phyloP scores from a whole-genome alignment of 2,329 filamentous ascomycete species.

The Plectosphaerella plurivora region DNA sequence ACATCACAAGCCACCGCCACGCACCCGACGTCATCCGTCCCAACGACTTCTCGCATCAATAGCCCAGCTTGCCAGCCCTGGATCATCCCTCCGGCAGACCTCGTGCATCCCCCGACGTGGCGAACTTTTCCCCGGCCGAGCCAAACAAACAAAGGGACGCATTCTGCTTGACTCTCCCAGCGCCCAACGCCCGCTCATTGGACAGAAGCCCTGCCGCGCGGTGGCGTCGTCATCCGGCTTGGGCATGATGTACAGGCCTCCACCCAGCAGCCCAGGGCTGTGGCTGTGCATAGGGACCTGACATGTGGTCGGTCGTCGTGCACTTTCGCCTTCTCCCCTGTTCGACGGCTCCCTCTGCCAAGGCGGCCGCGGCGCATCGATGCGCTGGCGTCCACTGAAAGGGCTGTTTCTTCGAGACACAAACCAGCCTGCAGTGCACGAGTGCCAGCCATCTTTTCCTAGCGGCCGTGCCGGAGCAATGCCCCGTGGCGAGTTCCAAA shows the following conservation, averaged over 20 bases:
- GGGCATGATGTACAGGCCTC: background rate
- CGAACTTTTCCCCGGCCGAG: background rate
- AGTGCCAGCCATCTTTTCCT: too few species aligned
- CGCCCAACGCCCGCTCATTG: background rate
- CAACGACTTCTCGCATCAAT: background rate
- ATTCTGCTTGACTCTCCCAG: too few species aligned
- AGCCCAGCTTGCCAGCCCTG: background rate
- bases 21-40: constrained; percentile 11
- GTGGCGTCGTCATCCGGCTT: background rate
- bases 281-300: background rate
- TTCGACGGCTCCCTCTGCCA: background rate
- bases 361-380: background rate
- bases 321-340: background rate
- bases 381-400: too few species aligned
- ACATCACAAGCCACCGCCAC: background rate
- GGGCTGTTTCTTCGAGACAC: too few species aligned
- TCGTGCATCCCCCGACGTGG: background rate
- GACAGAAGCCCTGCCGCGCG: background rate
- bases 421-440: background rate
- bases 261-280: background rate
- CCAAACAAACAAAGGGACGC: too few species aligned
- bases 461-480: background rate
- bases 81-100: background rate
- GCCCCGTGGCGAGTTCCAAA: background rate
- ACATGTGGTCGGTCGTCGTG: background rate